These are phyloP conservation scores for Zygoascus biomembranicola DNA, from an alignment of 805 yeast species.

Conservation along the genomic window DNA sequence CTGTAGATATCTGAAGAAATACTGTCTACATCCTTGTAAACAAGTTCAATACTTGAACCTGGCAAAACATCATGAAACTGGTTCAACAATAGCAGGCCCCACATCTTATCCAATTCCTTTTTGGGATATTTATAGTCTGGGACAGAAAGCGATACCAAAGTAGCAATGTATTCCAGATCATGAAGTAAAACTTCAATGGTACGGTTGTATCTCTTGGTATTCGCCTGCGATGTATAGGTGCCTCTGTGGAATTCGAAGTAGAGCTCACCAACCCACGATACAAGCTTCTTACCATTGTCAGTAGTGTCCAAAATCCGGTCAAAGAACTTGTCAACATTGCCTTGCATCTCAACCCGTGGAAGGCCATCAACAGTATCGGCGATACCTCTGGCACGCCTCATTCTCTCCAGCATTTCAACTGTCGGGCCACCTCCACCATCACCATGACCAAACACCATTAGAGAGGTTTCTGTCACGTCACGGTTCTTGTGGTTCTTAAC, in stretches of 20 bases:
- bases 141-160: conserved; percentile 54
- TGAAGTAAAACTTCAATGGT: conserved; percentile 65
- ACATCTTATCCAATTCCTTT: conserved; percentile 53
- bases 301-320: conserved; percentile 55
- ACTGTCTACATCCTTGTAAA: conserved; percentile 82
- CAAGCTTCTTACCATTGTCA: conserved; percentile 56
- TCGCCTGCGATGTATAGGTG: conserved; percentile 90
- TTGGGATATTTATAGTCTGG: conserved; percentile 62
- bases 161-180: conserved; percentile 78
- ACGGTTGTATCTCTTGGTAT: conserved; percentile 74
- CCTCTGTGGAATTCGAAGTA: conserved; percentile 96
- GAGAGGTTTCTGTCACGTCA: conserved; percentile 69
- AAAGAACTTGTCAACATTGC: conserved; percentile 69
- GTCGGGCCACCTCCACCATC: conserved; percentile 99
- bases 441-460: conserved; percentile 84
- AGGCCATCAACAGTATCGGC: conserved; percentile 75
- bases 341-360: conserved; percentile 74
- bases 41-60: conserved; percentile 92
- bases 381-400: conserved; percentile 84
- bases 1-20: conserved; percentile 56
- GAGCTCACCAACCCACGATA: conserved; percentile 89
- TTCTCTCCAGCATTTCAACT: conserved; percentile 82
- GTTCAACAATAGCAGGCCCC: conserved; percentile 85
- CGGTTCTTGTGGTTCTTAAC: conserved; percentile 73
- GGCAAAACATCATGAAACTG: conserved; percentile 97